These are phyloP conservation scores for Diddensiella santjacobensis DNA, from an alignment of 805 yeast genomes.

Conservation along the genomic window DNA sequence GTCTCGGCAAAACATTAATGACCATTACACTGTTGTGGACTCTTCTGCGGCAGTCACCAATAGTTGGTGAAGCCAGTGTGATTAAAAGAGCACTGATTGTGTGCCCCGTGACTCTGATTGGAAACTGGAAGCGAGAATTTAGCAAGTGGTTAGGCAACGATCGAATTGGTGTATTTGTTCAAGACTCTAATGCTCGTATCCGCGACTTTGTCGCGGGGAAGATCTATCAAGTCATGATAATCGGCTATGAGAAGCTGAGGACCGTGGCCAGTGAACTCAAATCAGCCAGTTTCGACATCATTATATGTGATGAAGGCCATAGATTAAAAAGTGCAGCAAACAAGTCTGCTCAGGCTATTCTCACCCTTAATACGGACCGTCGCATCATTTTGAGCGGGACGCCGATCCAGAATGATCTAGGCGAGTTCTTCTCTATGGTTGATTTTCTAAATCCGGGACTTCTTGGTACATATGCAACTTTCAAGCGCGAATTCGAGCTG, in stretches of 20 bases:
- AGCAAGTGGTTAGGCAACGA: constrained; percentile 77
- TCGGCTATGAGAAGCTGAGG: constrained; percentile 85
- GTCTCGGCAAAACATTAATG: constrained; percentile 85
- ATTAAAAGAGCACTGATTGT: constrained; percentile 67
- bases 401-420: constrained; percentile 88
- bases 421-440: constrained; percentile 74
- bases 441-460: constrained; percentile 84
- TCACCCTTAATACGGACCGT: constrained; percentile 48
- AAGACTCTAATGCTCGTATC: constrained; percentile 53
- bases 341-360: constrained; percentile 64
- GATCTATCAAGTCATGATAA: constrained; percentile 76
- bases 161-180: constrained; percentile 61
- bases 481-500: constrained; percentile 47
- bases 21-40: constrained; percentile 85
- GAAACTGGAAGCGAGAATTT: constrained; percentile 87
- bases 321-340: constrained; percentile 72
- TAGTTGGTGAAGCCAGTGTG: constrained; percentile 35
- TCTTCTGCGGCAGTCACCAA: constrained; percentile 44
- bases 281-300: constrained; percentile 49
- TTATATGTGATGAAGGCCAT: constrained; percentile 96
- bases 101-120: constrained; percentile 86
- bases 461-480: constrained; percentile 56
- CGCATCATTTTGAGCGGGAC: constrained; percentile 79
- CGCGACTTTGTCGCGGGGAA: constrained; percentile 58
- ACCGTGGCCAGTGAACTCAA: constrained; percentile 38